Evolutionary conservation across 1,284 basidiomycete species (phyloP).

Genomic region (Pulveroboletus ridleyi): DNA sequence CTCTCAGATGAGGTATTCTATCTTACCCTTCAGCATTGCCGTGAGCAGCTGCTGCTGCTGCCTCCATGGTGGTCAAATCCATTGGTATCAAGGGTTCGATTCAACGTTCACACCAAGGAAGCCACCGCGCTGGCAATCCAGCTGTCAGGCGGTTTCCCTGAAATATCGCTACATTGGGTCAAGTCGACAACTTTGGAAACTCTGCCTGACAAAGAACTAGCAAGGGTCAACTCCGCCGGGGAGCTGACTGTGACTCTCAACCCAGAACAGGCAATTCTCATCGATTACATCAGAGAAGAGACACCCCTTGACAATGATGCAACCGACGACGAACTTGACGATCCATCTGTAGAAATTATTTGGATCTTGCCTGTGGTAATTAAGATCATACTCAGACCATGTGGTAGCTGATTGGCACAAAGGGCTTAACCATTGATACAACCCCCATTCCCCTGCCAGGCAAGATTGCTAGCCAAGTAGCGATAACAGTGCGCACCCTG

Average conservation of each 20-base stretch:
- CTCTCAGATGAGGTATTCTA: slow-evolving; percentile 9
- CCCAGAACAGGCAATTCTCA: neutral
- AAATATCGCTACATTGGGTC: slow-evolving; percentile 7
- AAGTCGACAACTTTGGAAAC: neutral
- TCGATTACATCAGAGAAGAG: neutral
- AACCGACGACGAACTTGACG: too few relatives aligned
- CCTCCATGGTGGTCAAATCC: slow-evolving; percentile 10
- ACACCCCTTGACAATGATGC: neutral
- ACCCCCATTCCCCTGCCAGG: too few relatives aligned
- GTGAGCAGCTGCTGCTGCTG: slow-evolving; percentile 4
- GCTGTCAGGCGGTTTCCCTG: neutral
- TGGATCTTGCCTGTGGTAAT: too few relatives aligned
- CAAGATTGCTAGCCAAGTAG: too few relatives aligned
- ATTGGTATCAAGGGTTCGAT: slow-evolving; percentile 6
- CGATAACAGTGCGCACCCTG: fast-evolving
- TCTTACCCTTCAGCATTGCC: slow-evolving; percentile 1
- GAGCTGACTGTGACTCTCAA: too few relatives aligned
- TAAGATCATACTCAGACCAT: too few relatives aligned
- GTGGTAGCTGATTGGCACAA: too few relatives aligned
- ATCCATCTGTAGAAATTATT: too few relatives aligned
- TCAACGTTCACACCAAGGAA: neutral
- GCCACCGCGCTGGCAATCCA: neutral
- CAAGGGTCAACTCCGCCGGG: too few relatives aligned
- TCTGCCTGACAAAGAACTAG: too few relatives aligned
- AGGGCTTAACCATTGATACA: too few relatives aligned